Percentiles rank a stretch among this genome's conserved stretches.
Evolutionary conservation across 139 green algal species (phyloP).

Genomic region (Volvox africanus): DNA sequence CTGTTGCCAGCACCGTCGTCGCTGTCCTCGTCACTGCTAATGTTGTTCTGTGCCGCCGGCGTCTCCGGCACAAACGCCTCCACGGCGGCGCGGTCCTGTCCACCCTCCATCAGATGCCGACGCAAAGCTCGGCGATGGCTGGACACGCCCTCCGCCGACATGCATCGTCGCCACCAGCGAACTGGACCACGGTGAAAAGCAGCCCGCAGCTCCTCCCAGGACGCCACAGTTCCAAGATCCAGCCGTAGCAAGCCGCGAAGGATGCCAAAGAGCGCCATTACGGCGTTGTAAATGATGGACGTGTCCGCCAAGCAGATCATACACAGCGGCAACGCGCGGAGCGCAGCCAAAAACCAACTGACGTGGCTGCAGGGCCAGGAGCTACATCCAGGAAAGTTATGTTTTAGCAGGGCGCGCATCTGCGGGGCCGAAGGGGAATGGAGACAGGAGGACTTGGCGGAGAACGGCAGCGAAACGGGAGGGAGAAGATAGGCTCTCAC

Average conservation of each 20-base stretch:
- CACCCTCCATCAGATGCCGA: slow-evolving; percentile 6
- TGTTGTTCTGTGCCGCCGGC: background rate
- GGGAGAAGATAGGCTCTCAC: background rate
- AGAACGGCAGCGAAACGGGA: background rate
- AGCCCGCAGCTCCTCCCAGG: slow-evolving; percentile 21
- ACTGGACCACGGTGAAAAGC: slow-evolving; percentile 22
- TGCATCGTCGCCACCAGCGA: slow-evolving; percentile 38
- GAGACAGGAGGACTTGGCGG: background rate
- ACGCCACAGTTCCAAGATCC: slow-evolving; percentile 27
- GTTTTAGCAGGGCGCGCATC: background rate
- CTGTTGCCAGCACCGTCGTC: background rate
- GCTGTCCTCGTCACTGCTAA: background rate
- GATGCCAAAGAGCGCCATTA: slow-evolving; percentile 14
- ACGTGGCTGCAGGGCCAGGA: slow-evolving; percentile 1
- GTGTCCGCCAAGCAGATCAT: slow-evolving; percentile 33
- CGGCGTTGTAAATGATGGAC: slow-evolving; percentile 24
- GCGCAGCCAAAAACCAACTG: background rate
- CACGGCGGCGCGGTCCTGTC: background rate
- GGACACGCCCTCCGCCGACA: background rate
- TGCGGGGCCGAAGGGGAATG: background rate
- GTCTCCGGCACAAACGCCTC: slow-evolving; percentile 17
- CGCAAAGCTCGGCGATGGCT: slow-evolving; percentile 20
- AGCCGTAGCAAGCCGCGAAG: slow-evolving; percentile 8
- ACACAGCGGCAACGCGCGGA: background rate
- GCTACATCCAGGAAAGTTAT: background rate